These are phyloP conservation scores for Litchi chinensis DNA, from an alignment of 345 rosid species.

Conservation along the genomic window DNA sequence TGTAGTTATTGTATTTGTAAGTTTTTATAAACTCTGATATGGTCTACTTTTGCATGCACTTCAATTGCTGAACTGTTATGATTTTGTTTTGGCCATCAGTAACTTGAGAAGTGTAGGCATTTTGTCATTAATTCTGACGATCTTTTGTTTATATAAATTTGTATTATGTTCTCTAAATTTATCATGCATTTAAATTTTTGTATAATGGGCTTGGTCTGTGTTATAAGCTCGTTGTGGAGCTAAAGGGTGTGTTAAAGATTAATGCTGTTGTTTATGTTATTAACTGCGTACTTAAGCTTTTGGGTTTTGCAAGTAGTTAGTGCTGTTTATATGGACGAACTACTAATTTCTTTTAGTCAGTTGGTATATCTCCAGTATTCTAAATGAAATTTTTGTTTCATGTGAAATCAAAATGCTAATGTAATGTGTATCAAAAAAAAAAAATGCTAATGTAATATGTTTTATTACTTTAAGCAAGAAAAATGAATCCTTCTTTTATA, in stretches of 20 bases:
- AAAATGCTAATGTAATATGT: neutral
- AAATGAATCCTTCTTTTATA: neutral
- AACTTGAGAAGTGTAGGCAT: neutral
- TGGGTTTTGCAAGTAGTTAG: neutral
- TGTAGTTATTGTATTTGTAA: neutral
- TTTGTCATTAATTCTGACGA: neutral
- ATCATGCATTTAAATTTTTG: neutral
- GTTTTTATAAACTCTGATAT: neutral
- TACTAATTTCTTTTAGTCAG: neutral
- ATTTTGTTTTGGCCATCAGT: neutral
- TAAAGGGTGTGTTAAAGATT: neutral
- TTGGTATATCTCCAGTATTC: neutral
- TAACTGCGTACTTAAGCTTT: neutral
- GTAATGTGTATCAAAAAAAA: neutral
- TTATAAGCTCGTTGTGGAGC: neutral
- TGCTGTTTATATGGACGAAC: neutral
- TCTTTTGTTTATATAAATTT: neutral
- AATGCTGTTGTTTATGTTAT: neutral
- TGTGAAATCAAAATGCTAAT: neutral
- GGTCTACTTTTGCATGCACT: neutral
- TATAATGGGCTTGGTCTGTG: neutral
- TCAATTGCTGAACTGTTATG: neutral
- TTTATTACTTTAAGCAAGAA: constrained; percentile 2
- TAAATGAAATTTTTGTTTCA: neutral
- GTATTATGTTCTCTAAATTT: neutral